Percentiles rank a stretch among this genome's conserved stretches.
Conservation (phyloP, 2,329 filamentous ascomycete genomes). For the Cryphonectria parasitica region DNA sequence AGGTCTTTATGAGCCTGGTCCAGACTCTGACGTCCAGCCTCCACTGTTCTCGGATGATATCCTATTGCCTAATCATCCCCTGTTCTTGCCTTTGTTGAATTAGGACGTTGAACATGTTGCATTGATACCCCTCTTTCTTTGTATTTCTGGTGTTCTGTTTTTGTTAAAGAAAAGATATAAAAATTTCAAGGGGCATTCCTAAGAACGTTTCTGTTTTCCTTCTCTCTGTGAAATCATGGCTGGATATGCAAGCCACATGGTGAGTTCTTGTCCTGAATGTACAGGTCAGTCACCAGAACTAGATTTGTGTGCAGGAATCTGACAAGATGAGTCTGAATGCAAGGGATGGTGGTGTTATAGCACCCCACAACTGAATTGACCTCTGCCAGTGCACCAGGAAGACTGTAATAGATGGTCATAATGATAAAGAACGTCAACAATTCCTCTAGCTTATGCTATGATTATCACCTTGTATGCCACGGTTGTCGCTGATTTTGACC, state of each 20-base stretch:
- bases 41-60: slow-evolving; percentile 12
- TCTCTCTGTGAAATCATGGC: background rate
- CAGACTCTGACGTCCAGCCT: slow-evolving; percentile 17
- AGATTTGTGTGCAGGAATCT: background rate
- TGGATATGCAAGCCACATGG: background rate
- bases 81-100: background rate
- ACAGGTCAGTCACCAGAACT: background rate
- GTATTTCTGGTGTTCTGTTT: background rate
- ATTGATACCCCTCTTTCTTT: background rate
- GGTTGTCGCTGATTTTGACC: background rate
- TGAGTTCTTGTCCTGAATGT: background rate
- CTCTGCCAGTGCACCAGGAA: background rate
- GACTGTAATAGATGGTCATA: background rate
- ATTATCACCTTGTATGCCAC: background rate
- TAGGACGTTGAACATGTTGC: background rate
- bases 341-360: background rate
- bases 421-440: background rate
- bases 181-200: background rate
- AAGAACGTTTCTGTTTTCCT: background rate
- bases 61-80: background rate
- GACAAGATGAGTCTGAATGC: background rate
- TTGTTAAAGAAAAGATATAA: too few relatives aligned
- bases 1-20: slow-evolving; percentile 31
- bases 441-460: background rate
- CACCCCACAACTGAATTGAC: background rate